A percentile compares a stretch with the other conserved stretches of the same genome.
Conservation (phyloP, 1,284 basidiomycete species). For the Pholiota adiposa region DNA sequence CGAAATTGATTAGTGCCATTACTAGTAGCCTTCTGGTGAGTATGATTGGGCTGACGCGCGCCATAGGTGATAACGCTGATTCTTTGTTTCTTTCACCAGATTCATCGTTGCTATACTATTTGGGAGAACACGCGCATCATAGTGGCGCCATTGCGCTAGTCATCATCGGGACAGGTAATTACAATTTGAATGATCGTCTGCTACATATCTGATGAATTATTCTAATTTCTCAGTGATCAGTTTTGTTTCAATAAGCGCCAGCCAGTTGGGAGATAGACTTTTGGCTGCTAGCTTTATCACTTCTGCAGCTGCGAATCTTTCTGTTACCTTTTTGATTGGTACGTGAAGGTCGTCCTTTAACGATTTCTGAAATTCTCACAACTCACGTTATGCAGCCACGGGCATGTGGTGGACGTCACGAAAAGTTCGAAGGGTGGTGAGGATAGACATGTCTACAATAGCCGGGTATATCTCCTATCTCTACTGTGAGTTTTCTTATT, state of each 20-base stretch:
- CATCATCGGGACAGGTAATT: conserved; percentile 28
- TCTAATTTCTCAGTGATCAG: conserved; percentile 15
- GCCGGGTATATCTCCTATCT: conserved; percentile 14
- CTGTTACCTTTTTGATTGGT: conserved; percentile 24
- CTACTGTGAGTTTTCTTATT: conserved; percentile 18
- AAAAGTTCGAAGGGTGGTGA: conserved; percentile 17
- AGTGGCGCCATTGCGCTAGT: conserved; percentile 27
- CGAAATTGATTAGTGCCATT: conserved; percentile 13
- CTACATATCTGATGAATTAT: background rate
- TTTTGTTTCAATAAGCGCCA: conserved; percentile 19
- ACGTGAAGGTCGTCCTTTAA: background rate
- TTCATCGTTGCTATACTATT: conserved; percentile 30
- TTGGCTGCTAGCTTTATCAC: conserved; percentile 25
- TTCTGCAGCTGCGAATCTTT: conserved; percentile 25
- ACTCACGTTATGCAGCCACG: conserved; percentile 7
- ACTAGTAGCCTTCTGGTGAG: conserved; percentile 23
- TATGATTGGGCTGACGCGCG: background rate
- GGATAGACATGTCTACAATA: conserved; percentile 13
- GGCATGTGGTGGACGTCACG: conserved; percentile 23
- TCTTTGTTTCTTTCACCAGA: conserved; percentile 6
- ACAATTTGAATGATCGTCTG: background rate
- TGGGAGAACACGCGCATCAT: conserved; percentile 29
- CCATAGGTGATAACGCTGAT: background rate
- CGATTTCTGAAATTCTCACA: conserved; percentile 1
- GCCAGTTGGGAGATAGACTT: conserved; percentile 21